These are phyloP conservation scores for Acorus calamus DNA, from an alignment of 106 monocot genomes.

Conservation along the genomic window DNA sequence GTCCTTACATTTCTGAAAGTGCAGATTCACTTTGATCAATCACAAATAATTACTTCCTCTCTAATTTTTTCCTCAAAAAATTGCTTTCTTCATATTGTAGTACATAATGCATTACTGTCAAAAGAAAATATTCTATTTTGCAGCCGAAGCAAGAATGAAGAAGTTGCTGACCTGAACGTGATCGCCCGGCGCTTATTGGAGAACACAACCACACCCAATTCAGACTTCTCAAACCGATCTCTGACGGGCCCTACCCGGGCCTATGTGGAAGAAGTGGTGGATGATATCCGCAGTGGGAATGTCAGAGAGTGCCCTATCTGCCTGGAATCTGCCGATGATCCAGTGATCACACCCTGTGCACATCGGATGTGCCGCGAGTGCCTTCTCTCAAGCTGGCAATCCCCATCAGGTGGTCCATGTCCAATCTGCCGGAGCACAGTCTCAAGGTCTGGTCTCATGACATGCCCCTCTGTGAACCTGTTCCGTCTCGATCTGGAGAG, in stretches of 20 bases:
- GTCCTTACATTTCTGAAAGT: too few species aligned
- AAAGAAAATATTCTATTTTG: neutral
- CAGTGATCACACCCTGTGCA: slow-evolving; percentile 70
- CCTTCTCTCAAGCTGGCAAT: slow-evolving; percentile 57
- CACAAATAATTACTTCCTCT: too few species aligned
- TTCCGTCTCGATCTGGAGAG: slow-evolving; percentile 47
- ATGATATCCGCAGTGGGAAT: slow-evolving; percentile 51
- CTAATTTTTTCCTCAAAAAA: too few species aligned
- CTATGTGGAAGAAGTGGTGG: slow-evolving; percentile 67
- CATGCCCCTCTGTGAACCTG: slow-evolving; percentile 33
- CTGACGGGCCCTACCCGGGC: slow-evolving; percentile 17
- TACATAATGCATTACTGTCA: too few species aligned
- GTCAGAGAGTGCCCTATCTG: slow-evolving; percentile 79
- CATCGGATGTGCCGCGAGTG: slow-evolving; percentile 88
- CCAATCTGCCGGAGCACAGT: slow-evolving; percentile 58
- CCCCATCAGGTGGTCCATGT: slow-evolving; percentile 46
- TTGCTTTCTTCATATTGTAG: too few species aligned
- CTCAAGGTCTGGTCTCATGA: slow-evolving; percentile 40
- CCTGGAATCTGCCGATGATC: slow-evolving; percentile 77
- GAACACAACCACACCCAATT: slow-evolving; percentile 1
- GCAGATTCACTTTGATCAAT: too few species aligned
- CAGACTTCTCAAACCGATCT: neutral
- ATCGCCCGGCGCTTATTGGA: slow-evolving; percentile 44
- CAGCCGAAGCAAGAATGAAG: slow-evolving; percentile 43
- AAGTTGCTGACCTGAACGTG: slow-evolving; percentile 47